Base-by-base conservation (phyloP, 371 early-diverging fungal species). In the Capillidium heterosporum region DNA sequence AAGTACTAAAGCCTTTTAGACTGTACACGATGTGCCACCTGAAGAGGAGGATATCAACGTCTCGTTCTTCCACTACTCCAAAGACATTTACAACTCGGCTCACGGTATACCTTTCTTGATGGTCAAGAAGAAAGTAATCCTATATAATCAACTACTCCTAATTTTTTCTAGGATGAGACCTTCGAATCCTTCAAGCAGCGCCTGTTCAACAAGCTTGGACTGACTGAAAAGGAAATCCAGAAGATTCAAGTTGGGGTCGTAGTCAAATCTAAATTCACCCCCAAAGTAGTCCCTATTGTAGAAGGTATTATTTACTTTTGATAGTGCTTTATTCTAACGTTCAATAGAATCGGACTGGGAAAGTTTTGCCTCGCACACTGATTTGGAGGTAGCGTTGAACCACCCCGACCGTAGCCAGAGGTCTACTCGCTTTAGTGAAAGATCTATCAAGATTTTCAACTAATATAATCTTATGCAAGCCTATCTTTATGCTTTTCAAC, bases 41-140 rank as follows among this genome's bases (percentile, higher is more conserved):
- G 7, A 17, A 15, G 13, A 48, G 41, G 3, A 59, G 81, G 76
- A 63, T 10, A 59, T 70, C 39, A 57, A 75, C n/a, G 58, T 85
- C 11, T 63, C 67, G 17, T 84, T 86, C 2, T 76, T 80, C 71
- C 92, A 90, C 67, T 90, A 80, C 67, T 70, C 73, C 56, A 76
- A 77, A 57, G 81, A 85, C 40, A 62, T 35, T 7, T 35, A 74
- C 1, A 42, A 49, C 24, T 76, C 81, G 27, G 67, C 78, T 1
- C 91, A 93, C 64, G 76, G 91, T 42, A 73, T 87, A 39, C 93
- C 95, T 7, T 91, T 93, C 71, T 67, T 67, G 55, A 79, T 90
- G 60, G 61, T 76, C 35, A 59, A 89, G 29, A 73, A 66, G 58
- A 66, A 76, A 60, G 83, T 80, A 65, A 41, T n/a, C 40, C 42